These are phyloP conservation scores for Fusarium clavum DNA, from an alignment of 2,329 filamentous ascomycete genomes.

Conservation along the genomic window DNA sequence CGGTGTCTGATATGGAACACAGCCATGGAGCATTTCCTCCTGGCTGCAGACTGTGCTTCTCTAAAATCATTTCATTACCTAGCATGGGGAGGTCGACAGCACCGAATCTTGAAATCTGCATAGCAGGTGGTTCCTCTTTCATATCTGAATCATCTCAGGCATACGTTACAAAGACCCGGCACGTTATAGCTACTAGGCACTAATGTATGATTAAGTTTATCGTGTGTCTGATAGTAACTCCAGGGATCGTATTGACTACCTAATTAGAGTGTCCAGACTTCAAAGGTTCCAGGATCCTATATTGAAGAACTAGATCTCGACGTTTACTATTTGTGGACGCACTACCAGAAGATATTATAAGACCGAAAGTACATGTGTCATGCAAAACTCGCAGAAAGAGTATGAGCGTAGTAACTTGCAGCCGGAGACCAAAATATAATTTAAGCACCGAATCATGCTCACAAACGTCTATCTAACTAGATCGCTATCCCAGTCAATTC, in stretches of 20 bases:
- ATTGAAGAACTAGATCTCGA: not conserved
- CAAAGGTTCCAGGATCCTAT: too few relatives aligned
- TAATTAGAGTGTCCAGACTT: too few relatives aligned
- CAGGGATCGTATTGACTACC: not conserved
- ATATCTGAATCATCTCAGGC: not conserved
- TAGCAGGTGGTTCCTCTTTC: not conserved
- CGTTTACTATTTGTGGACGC: not conserved
- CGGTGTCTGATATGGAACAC: not conserved
- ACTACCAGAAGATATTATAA: not conserved
- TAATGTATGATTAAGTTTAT: not conserved
- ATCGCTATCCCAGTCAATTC: slow-evolving; percentile 1
- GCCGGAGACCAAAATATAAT: too few relatives aligned
- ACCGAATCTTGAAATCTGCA: not conserved
- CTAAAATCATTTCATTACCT: not conserved
- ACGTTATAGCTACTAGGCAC: not conserved
- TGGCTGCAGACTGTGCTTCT: not conserved
- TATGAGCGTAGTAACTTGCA: not conserved
- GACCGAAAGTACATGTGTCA: not conserved
- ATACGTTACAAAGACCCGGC: not conserved
- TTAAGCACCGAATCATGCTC: too few relatives aligned
- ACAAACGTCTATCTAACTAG: too few relatives aligned
- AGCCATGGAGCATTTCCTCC: slow-evolving; percentile 1
- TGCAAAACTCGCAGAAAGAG: not conserved
- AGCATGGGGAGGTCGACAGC: not conserved
- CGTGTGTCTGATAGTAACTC: too few relatives aligned